A percentile compares a stretch with the other conserved stretches of the same genome.
These are phyloP conservation scores for Gautieria morchelliformis DNA, from an alignment of 768 basidiomycete genomes.

Conservation along the genomic window DNA sequence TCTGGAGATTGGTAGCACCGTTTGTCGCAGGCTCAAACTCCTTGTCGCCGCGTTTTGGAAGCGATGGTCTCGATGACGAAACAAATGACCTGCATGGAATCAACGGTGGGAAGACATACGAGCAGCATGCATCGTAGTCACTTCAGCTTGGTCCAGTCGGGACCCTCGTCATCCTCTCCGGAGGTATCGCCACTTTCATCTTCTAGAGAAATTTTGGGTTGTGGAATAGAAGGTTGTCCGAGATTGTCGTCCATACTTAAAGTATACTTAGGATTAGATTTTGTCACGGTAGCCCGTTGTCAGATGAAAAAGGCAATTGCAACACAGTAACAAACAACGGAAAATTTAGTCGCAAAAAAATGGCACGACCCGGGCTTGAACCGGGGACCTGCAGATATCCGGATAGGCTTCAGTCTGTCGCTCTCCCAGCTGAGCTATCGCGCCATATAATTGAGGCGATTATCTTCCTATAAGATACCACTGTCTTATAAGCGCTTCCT, in stretches of 20 bases:
- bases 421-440: conserved; percentile 10
- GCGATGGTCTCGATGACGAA: background rate
- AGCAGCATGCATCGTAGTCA: conserved; percentile 20
- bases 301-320: too few species aligned
- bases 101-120: conserved; percentile 8
- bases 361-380: conserved; percentile 34
- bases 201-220: conserved; percentile 46
- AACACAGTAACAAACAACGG: background rate
- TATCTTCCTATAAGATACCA: too few species aligned
- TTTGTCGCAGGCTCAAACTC: conserved; percentile 77
- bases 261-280: background rate
- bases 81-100: background rate
- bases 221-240: conserved; percentile 28
- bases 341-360: background rate
- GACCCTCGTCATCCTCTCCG: conserved; percentile 64
- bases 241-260: conserved; percentile 59
- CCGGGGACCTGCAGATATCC: conserved; percentile 27
- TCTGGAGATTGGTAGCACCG: conserved; percentile 53
- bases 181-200: conserved; percentile 60
- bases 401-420: conserved; percentile 6
- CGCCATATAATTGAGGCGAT: too few species aligned
- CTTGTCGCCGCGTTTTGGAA: conserved; percentile 94
- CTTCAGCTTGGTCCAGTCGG: conserved; percentile 80
- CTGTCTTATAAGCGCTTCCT: too few species aligned
- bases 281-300: too few species aligned